Evolutionary conservation across 495 filamentous ascomycete genomes (phyloP).

Genomic region (Neurospora hispaniola): DNA sequence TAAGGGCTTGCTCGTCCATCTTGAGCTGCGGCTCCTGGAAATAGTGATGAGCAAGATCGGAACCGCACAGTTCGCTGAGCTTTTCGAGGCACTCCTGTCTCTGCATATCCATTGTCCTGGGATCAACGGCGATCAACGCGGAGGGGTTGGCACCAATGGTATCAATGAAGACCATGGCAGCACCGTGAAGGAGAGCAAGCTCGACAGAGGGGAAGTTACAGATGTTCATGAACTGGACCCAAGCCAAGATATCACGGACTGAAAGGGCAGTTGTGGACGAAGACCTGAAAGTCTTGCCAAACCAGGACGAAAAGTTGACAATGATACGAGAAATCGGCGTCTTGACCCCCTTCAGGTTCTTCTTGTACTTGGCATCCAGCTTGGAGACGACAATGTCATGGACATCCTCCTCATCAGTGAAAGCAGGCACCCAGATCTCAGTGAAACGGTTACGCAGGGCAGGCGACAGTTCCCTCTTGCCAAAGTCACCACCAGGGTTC

Average conservation of each 20-base stretch:
- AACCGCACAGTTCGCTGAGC: slow-evolving; percentile 53
- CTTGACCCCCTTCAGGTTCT: neutral
- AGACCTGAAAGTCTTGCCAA: slow-evolving; percentile 64
- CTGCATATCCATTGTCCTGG: slow-evolving; percentile 47
- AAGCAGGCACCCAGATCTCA: slow-evolving; percentile 91
- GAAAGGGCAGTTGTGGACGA: slow-evolving; percentile 66
- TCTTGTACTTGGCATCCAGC: slow-evolving; percentile 35
- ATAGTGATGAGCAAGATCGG: slow-evolving; percentile 56
- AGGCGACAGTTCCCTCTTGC: slow-evolving; percentile 92
- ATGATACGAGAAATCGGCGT: slow-evolving; percentile 49
- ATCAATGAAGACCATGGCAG: slow-evolving; percentile 92
- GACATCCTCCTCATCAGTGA: slow-evolving; percentile 74
- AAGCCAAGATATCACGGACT: slow-evolving; percentile 79
- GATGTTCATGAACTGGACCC: slow-evolving; percentile 87
- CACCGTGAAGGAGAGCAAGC: slow-evolving; percentile 61
- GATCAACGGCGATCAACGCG: slow-evolving; percentile 59
- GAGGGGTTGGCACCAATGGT: slow-evolving; percentile 90
- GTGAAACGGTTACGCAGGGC: slow-evolving; percentile 95
- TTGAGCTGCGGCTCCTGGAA: slow-evolving; percentile 34
- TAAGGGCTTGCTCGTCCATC: slow-evolving; percentile 38
- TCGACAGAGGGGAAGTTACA: slow-evolving; percentile 32
- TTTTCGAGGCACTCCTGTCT: slow-evolving; percentile 61
- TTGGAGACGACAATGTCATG: slow-evolving; percentile 76
- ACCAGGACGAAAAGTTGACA: slow-evolving; percentile 87
- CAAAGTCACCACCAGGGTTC: slow-evolving; percentile 98